Evolutionary conservation across 2,329 filamentous ascomycete species (phyloP), one percentile per base, ranked within the genome.

Genomic region (Alternaria consortialis): DNA sequence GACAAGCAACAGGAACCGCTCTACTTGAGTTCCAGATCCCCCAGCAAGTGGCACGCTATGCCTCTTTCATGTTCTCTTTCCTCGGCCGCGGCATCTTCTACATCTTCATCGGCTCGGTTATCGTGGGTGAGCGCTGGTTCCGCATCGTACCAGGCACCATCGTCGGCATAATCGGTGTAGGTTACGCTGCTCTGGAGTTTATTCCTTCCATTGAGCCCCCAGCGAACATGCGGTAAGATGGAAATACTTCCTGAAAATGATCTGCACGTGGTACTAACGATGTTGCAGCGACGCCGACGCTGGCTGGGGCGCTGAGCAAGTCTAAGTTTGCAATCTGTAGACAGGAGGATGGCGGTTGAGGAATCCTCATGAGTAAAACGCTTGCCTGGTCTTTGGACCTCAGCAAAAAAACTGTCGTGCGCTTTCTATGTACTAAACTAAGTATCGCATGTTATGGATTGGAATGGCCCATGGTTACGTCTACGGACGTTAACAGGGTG

Each of bases 21-120:
- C 72, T 82, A 32, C 80, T 84, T 63, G 95, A 99, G 82, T 97
- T 98, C 84, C 91, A 97, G 81, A 94, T 97, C 72, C 94, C 95
- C 52, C 92, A 94, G 61, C 94, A 97, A 79, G 86, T 97, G 56
- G 91, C 93, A 60, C 90, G 93, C 82, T 97, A 98, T 84, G 94
- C 93, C 56, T 97, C 93, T 11, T 99, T 99, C 85, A 90, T 98
- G 81, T 98, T 98, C 85, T 97, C 92, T 59, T 98, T 99, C 86
- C 83, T 98, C 71, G 95, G 95, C 64, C 93, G 95, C 77, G 95
- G 95, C 81, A 85, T 93, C 79, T 98, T 99, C 85, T 99, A 99
- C 86, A 87, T 98, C 81, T 98, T 99, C 81, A 85, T 97, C 74
- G 95, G 94, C 69, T 91, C 88, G 70, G 90, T 98, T 72, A 86